These are phyloP conservation scores for Earliella scabrosa DNA, from an alignment of 1,284 basidiomycete genomes.

Conservation along the genomic window DNA sequence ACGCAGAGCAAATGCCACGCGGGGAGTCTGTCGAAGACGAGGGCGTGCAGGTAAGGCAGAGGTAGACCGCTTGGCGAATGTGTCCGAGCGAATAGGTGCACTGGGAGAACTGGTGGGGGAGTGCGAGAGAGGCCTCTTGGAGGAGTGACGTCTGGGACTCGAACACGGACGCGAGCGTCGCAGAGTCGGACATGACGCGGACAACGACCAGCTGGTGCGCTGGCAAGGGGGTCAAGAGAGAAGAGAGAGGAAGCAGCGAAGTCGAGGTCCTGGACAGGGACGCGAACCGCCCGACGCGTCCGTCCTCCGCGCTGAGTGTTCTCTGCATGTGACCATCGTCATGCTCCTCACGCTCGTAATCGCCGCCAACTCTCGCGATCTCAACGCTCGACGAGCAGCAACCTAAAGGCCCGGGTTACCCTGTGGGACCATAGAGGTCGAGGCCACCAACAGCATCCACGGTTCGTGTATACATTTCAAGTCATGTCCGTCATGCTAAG, in stretches of 20 bases:
- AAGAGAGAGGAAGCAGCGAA: too few species aligned
- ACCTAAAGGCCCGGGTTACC: too few species aligned
- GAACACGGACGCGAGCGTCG: conserved; percentile 40
- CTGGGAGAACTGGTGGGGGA: conserved; percentile 76
- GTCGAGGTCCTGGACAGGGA: too few species aligned
- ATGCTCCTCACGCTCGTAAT: conserved; percentile 1
- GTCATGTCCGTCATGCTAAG: too few species aligned
- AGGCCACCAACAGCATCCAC: too few species aligned
- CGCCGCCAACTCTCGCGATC: neutral
- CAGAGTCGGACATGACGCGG: conserved; percentile 21
- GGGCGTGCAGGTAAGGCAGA: conserved; percentile 70
- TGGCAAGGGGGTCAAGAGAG: too few species aligned
- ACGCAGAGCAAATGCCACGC: conserved; percentile 73
- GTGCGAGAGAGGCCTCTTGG: conserved; percentile 68
- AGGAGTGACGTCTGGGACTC: conserved; percentile 64
- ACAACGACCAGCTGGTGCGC: too few species aligned
- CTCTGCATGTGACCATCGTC: conserved; percentile 21
- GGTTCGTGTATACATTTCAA: too few species aligned
- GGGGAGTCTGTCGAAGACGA: conserved; percentile 1
- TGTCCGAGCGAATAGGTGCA: conserved; percentile 71
- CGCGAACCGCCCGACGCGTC: neutral
- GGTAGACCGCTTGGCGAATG: conserved; percentile 72
- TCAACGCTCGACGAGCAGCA: neutral
- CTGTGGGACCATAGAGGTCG: too few species aligned
- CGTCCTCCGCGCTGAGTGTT: neutral